Percentiles rank a stretch among this genome's conserved stretches.
Conservation (phyloP, 2,329 filamentous ascomycete genomes). For the Aureobasidium sp. region DNA sequence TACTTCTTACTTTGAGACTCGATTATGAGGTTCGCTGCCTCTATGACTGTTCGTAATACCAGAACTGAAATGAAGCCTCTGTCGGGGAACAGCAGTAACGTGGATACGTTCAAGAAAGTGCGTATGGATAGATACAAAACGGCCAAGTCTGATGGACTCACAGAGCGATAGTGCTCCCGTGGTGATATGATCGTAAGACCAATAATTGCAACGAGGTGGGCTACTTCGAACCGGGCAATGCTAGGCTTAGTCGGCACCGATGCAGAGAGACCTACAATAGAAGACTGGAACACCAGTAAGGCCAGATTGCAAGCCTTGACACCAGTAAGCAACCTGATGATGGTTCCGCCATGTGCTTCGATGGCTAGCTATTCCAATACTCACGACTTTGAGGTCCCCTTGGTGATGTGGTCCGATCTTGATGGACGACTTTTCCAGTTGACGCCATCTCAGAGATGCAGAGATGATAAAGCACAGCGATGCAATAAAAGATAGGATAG, state of each 20-base stretch:
- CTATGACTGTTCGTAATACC: background rate
- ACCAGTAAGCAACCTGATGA: background rate
- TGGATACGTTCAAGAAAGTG: background rate
- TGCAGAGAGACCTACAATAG: background rate
- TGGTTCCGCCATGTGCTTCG: background rate
- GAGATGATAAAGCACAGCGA: background rate
- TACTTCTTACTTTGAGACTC: background rate
- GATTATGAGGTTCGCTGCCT: background rate
- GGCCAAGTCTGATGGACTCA: background rate
- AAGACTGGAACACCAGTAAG: background rate
- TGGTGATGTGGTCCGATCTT: background rate
- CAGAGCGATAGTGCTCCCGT: background rate
- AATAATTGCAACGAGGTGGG: background rate
- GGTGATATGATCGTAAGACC: background rate
- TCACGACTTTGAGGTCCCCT: background rate
- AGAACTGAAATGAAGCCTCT: background rate
- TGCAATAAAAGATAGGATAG: background rate
- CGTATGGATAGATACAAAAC: background rate
- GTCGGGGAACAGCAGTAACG: background rate
- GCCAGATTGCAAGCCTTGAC: background rate
- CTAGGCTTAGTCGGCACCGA: background rate
- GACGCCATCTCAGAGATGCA: background rate
- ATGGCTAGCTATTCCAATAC: background rate
- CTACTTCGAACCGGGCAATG: background rate
- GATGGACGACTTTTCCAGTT: background rate